Conservation (phyloP, 768 basidiomycete genomes). For the Nidularia pulvinata region DNA sequence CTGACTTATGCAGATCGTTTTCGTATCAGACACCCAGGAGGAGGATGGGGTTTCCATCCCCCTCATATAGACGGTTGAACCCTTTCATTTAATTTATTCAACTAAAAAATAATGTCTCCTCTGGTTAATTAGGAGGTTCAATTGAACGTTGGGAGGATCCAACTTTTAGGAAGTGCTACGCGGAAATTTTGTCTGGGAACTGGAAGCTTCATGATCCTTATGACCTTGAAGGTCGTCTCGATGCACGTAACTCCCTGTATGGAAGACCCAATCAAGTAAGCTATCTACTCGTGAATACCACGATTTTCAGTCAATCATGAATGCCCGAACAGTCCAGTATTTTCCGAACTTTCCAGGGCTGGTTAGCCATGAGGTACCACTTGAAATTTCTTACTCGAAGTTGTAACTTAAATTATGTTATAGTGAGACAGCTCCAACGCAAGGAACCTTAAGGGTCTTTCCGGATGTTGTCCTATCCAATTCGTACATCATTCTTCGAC, state of each 20-base stretch:
- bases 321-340: slow-evolving; percentile 32
- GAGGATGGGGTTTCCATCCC: slow-evolving; percentile 48
- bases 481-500: slow-evolving; percentile 72
- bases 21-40: slow-evolving; percentile 70
- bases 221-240: slow-evolving; percentile 55
- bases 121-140: slow-evolving; percentile 49
- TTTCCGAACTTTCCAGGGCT: slow-evolving; percentile 76
- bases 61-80: slow-evolving; percentile 40
- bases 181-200: slow-evolving; percentile 56
- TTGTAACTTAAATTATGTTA: neutral
- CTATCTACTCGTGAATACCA: neutral
- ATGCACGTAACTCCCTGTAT: slow-evolving; percentile 66
- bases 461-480: slow-evolving; percentile 70
- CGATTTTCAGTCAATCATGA: no score
- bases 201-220: slow-evolving; percentile 73
- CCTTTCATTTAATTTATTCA: neutral
- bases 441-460: slow-evolving; percentile 72
- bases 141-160: slow-evolving; percentile 79
- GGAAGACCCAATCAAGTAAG: slow-evolving; percentile 49
- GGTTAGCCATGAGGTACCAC: slow-evolving; percentile 64
- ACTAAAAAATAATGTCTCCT: slow-evolving; percentile 4
- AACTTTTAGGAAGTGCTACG: slow-evolving; percentile 56
- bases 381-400: neutral
- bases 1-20: slow-evolving; percentile 75
- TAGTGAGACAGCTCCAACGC: slow-evolving; percentile 64